These are phyloP conservation scores for Paraurostyla sp. DNA, from an alignment of 73 alveolate species.

Conservation along the genomic window DNA sequence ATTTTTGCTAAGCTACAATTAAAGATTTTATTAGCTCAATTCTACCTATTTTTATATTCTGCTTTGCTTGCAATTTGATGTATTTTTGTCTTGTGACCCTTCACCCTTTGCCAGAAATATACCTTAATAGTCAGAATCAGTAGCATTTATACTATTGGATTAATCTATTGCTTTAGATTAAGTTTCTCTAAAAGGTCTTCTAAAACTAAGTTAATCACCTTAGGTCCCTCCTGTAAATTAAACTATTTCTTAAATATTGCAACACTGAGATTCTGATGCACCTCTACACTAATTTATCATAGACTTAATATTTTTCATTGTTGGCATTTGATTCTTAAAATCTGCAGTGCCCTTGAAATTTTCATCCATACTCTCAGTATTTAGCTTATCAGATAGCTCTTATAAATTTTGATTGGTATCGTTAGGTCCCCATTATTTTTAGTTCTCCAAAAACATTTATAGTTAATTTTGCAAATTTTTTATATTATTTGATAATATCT, in stretches of 20 bases:
- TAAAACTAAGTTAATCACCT: not conserved
- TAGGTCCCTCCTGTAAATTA: not conserved
- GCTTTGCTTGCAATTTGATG: no score
- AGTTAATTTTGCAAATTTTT: no score
- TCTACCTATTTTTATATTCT: not conserved
- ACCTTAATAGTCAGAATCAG: no score
- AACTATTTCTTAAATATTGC: not conserved
- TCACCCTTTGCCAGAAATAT: not conserved
- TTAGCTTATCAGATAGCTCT: not conserved
- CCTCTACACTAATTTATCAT: not conserved
- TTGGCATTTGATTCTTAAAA: not conserved
- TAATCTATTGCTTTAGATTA: not conserved
- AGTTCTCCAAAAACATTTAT: no score
- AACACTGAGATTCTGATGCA: no score
- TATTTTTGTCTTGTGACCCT: no score
- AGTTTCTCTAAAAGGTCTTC: not conserved
- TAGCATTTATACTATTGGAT: no score
- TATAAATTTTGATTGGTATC: not conserved
- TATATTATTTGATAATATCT: no score
- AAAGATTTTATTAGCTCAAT: not conserved
- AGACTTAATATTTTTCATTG: not conserved
- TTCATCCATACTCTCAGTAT: not conserved
- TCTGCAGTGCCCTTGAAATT: not conserved
- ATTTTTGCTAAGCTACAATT: not conserved
- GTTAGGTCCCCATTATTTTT: no score